phyloP scores from a whole-genome alignment of 805 yeast genomes.

The Aciculoconidium aculeatum region DNA sequence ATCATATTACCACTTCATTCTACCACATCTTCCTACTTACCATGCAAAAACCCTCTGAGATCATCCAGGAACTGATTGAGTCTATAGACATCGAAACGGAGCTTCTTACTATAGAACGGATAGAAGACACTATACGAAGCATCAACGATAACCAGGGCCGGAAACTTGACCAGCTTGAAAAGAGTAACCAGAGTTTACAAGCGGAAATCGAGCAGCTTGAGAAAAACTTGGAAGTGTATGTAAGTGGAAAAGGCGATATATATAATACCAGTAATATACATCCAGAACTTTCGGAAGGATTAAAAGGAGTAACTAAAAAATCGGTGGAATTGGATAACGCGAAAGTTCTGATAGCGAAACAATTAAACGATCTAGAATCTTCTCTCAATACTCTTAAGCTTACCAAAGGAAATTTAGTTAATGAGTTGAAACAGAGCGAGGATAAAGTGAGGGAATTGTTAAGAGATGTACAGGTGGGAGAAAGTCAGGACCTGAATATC shows the following conservation, averaged over 20 bases:
- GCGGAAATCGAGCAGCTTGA: too few relatives aligned
- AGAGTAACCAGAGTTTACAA: too few relatives aligned
- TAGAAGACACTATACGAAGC: conserved; percentile 30
- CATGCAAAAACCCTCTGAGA: too few relatives aligned
- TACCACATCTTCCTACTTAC: too few relatives aligned
- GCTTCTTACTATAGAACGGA: conserved; percentile 38
- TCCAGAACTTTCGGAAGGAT: background rate
- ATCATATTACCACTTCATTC: too few relatives aligned
- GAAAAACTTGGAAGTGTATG: too few relatives aligned
- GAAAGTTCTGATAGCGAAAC: conserved; percentile 48
- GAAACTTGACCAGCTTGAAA: conserved; percentile 10
- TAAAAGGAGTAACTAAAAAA: too few relatives aligned
- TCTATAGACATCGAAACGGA: conserved; percentile 51
- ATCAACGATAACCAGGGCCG: conserved; percentile 22
- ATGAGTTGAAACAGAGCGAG: conserved; percentile 3
- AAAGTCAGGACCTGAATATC: conserved; percentile 38
- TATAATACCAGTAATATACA: too few relatives aligned
- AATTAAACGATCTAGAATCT: conserved; percentile 43
- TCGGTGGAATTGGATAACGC: conserved; percentile 35
- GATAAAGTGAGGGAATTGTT: conserved; percentile 4
- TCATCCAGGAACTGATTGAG: conserved; percentile 39
- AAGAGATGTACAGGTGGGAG: conserved; percentile 16
- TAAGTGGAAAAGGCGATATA: too few relatives aligned
- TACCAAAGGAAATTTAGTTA: conserved; percentile 27
- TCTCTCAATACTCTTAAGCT: conserved; percentile 31